phyloP scores from a whole-genome alignment of 1,284 basidiomycete genomes.

The Cryptococcus jaspeensis region DNA sequence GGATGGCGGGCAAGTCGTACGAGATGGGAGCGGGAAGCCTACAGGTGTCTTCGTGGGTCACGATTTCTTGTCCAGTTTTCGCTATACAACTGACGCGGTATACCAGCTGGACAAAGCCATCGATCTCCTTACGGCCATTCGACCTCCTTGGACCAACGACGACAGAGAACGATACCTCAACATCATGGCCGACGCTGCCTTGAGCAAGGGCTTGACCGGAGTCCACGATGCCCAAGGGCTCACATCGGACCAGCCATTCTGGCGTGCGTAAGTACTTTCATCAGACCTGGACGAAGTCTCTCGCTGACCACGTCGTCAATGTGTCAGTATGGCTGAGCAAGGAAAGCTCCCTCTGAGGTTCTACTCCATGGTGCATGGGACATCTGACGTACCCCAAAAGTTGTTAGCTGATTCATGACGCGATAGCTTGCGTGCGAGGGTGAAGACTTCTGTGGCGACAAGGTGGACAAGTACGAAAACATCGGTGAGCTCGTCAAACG shows the following conservation, averaged over 20 bases:
- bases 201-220: slow-evolving; percentile 71
- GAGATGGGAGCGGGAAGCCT: slow-evolving; percentile 63
- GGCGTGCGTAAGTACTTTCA: slow-evolving; percentile 57
- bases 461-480: slow-evolving; percentile 60
- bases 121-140: slow-evolving; percentile 47
- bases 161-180: slow-evolving; percentile 64
- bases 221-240: slow-evolving; percentile 75
- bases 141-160: slow-evolving; percentile 62
- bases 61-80: slow-evolving; percentile 43
- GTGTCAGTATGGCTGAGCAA: slow-evolving; percentile 61
- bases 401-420: neutral
- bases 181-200: slow-evolving; percentile 64
- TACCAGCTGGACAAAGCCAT: slow-evolving; percentile 46
- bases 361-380: slow-evolving; percentile 67
- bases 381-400: neutral
- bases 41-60: slow-evolving; percentile 61
- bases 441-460: slow-evolving; percentile 64
- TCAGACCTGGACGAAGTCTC: neutral
- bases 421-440: slow-evolving; percentile 51
- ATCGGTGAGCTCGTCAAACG: slow-evolving; percentile 16
- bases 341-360: slow-evolving; percentile 62
- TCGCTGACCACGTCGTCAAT: slow-evolving; percentile 16
- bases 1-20: slow-evolving; percentile 72
- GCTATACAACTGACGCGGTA: neutral
- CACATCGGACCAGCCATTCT: slow-evolving; percentile 63